A percentile compares a stretch with the other conserved stretches of the same genome.
phyloP scores from a whole-genome alignment of 192 early-diverging fungal species.

The Allomyces arbusculus region DNA sequence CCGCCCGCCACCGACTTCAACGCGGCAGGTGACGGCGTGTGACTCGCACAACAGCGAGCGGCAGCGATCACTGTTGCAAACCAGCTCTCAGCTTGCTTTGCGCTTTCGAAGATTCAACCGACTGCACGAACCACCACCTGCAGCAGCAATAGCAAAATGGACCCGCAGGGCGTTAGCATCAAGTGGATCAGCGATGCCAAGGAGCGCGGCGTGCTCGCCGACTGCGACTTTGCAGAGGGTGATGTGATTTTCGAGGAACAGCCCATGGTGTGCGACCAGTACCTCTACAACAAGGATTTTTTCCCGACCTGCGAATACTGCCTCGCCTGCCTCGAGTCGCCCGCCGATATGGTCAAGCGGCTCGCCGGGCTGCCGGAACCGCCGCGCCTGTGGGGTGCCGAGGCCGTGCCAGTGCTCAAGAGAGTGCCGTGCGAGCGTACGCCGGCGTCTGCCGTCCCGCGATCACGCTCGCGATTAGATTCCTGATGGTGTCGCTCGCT shows the following conservation, averaged over 20 bases:
- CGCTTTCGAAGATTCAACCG: too few relatives aligned
- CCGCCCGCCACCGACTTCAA: too few relatives aligned
- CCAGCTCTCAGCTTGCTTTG: too few relatives aligned
- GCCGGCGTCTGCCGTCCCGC: background rate
- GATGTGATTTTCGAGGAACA: slow-evolving; percentile 2
- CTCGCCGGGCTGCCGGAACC: background rate
- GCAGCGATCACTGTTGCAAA: too few relatives aligned
- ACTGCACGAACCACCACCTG: too few relatives aligned
- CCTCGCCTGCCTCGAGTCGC: slow-evolving; percentile 1
- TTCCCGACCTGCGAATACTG: slow-evolving; percentile 2
- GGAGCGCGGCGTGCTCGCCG: slow-evolving; percentile 2
- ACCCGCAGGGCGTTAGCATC: background rate
- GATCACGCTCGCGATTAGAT: background rate
- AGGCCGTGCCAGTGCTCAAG: background rate
- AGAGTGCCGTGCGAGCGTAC: background rate
- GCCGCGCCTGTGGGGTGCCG: background rate
- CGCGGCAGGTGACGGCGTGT: too few relatives aligned
- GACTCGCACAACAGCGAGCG: too few relatives aligned
- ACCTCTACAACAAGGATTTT: slow-evolving; percentile 1
- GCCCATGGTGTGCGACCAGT: slow-evolving; percentile 2
- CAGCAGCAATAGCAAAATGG: background rate
- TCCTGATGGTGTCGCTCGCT: background rate
- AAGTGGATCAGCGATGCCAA: slow-evolving; percentile 2
- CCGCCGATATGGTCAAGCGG: slow-evolving; percentile 1
- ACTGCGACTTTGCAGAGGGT: slow-evolving; percentile 1